Conservation (phyloP, 805 yeast species). For the Lachancea dasiensis region DNA sequence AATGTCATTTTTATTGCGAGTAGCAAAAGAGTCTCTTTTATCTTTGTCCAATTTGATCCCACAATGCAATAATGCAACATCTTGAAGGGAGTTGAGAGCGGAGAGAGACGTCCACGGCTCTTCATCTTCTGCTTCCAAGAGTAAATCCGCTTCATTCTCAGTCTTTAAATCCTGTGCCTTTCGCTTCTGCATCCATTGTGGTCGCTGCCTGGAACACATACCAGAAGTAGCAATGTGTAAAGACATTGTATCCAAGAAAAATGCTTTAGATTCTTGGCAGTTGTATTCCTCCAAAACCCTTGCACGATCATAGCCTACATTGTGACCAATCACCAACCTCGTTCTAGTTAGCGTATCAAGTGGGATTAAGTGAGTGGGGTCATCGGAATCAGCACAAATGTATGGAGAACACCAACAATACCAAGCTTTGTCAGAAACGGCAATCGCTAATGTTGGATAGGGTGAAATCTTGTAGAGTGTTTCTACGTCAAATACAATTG, state of each 20-base stretch:
- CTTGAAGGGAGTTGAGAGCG: slow-evolving; percentile 70
- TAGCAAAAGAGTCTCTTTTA: slow-evolving; percentile 57
- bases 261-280: slow-evolving; percentile 58
- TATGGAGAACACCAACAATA: slow-evolving; percentile 93
- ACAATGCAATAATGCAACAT: slow-evolving; percentile 77
- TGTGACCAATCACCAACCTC: slow-evolving; percentile 79
- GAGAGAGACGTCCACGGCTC: slow-evolving; percentile 86
- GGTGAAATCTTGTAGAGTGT: slow-evolving; percentile 68
- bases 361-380: slow-evolving; percentile 67
- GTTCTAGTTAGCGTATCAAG: slow-evolving; percentile 45
- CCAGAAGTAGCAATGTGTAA: slow-evolving; percentile 87
- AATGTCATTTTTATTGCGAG: slow-evolving; percentile 48
- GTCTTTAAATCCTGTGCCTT: slow-evolving; percentile 27
- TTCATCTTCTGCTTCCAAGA: slow-evolving; percentile 69
- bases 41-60: slow-evolving; percentile 59
- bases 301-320: slow-evolving; percentile 87
- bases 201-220: slow-evolving; percentile 86
- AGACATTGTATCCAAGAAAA: slow-evolving; percentile 87
- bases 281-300: slow-evolving; percentile 79
- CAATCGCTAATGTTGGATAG: slow-evolving; percentile 77
- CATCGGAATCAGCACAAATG: slow-evolving; percentile 38
- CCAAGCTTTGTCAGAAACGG: slow-evolving; percentile 75
- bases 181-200: slow-evolving; percentile 60
- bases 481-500: slow-evolving; percentile 84
- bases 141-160: slow-evolving; percentile 30